Base-by-base conservation (phyloP, 176 grass and related monocot species). In the Rhynchospora pubera region DNA sequence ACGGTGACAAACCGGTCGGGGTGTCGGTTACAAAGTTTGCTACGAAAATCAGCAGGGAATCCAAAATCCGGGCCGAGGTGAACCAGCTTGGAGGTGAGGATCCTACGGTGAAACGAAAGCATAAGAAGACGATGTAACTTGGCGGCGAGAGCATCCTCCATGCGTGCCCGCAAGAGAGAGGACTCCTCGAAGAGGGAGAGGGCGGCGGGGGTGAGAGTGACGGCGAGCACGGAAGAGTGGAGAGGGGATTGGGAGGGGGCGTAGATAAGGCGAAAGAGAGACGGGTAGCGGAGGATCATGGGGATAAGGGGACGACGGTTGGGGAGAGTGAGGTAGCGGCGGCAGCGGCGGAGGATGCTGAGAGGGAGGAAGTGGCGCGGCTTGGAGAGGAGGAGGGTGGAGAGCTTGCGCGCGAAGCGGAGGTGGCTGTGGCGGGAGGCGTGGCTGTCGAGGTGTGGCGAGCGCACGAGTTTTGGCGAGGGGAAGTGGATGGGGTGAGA, bases 341-440 rank as follows among this genome's bases (percentile, higher is more conserved):
- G 88, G 82, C 88, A 97, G 15, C 86, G 86, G 24, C 53, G 60
- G 88, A 97, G 93, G 62, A 92, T 83, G 24, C 86, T 84, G 62
- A 97, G 88, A 70, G 93, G 93, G 57, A 97, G 90, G 88, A 97
- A 97, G 15, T 24, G 88, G 16, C 86, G 88, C 0, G 86, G 83
- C 76, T 96, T 96, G 47, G 93, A 96, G 55, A 96, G 93, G 45
- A 96, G 93, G 14, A 96, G 93, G 9, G 86, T 90, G 32, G 69
- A 84, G 24, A 96, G 84, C 79, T 96, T 96, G 28, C 88, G 88
- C 21, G 74, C 90, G 86, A 96, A 95, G 51, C 93, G 90, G 66
- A 95, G 74, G 10, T 85, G 90, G 86, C 46, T 92, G 16, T 89
- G 82, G 81, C 82, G 83, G 30, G 93, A 74, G 6, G 93, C 93